Base-by-base conservation (phyloP, 192 early-diverging fungal species). In the Backusella westeae region DNA sequence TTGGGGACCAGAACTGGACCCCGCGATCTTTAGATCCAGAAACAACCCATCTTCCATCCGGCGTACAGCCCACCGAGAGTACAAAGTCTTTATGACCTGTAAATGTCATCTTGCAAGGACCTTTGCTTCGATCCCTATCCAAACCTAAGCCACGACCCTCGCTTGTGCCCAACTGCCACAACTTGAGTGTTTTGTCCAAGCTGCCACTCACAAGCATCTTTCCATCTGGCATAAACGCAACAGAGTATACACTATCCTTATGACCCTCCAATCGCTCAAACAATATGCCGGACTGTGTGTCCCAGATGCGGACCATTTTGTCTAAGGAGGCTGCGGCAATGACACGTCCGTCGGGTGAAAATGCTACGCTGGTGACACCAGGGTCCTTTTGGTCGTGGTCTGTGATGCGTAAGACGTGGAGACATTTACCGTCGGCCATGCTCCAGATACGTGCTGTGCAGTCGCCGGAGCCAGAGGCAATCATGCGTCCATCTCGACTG, bases 141-240 rank as follows among this genome's bases (percentile, higher is more conserved):
- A 71, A 26, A 32, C 69, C 69, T 2, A 71, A 49, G 41, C 77
- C 73, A 67, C 78, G 74, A 36, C 75, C 78, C 66, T 69, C 74
- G 67, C 81, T 73, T 59, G 86, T 70, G 29, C 84, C 87, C 73
- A 98, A 82, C 73, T 97, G 93, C 98, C 98, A 99, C 53, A 98
- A 88, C 52, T 90, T 93, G 72, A 98, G 78, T 23, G 96, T 96
- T 82, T 93, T 93, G 86, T 99, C 98, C 79, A 98, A 87, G 69
- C 93, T 93, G 34, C 97, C 98, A 66, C 93, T 94, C 14, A 98
- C 94, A 19, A 99, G 89, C 21, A 93, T 92, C 77, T 91, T 90
- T 21, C 97, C 97, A 85, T 98, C 95, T 2, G 95, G 95, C 56
- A 94, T 91, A 79, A 99, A 98, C 0, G 98, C 97, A 42, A 99